Percentiles rank a stretch among this genome's conserved stretches.
phyloP scores from a whole-genome alignment of 495 filamentous ascomycete species.

The Podospora australis region DNA sequence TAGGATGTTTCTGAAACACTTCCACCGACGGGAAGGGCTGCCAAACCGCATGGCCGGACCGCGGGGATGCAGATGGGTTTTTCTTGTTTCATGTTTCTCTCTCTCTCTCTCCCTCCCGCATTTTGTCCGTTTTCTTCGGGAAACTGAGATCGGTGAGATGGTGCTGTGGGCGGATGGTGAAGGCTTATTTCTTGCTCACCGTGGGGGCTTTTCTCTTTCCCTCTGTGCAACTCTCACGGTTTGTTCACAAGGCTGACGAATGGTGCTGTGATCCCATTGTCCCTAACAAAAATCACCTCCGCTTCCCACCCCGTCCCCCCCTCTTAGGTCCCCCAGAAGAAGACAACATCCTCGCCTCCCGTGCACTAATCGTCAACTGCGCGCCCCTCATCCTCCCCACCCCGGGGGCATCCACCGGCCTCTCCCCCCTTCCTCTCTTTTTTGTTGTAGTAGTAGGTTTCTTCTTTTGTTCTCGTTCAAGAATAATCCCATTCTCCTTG shows the following conservation, averaged over 20 bases:
- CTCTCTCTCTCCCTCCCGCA: too few species aligned
- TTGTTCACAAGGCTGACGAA: too few species aligned
- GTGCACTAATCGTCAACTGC: conserved; percentile 69
- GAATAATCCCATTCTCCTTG: conserved; percentile 80
- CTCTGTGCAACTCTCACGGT: too few species aligned
- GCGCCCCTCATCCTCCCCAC: conserved; percentile 77
- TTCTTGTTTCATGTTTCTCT: too few species aligned
- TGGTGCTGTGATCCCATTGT: too few species aligned
- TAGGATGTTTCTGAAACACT: too few species aligned
- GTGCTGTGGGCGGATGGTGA: not conserved
- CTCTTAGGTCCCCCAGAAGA: conserved; percentile 22
- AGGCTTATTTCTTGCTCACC: not conserved
- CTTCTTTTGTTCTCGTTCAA: conserved; percentile 56
- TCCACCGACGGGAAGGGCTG: too few species aligned
- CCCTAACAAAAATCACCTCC: conserved; percentile 18
- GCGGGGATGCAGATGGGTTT: too few species aligned
- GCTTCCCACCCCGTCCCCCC: conserved; percentile 23
- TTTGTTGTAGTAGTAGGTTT: conserved; percentile 29
- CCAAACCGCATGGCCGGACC: too few species aligned
- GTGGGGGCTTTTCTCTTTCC: too few species aligned
- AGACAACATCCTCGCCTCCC: conserved; percentile 66
- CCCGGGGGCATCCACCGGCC: conserved; percentile 63
- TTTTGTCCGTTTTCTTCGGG: too few species aligned
- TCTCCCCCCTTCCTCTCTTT: conserved; percentile 41
- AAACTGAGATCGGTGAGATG: too few species aligned